Evolutionary conservation across 2,329 filamentous ascomycete species (phyloP).

Genomic region (Coniella lustricola): DNA sequence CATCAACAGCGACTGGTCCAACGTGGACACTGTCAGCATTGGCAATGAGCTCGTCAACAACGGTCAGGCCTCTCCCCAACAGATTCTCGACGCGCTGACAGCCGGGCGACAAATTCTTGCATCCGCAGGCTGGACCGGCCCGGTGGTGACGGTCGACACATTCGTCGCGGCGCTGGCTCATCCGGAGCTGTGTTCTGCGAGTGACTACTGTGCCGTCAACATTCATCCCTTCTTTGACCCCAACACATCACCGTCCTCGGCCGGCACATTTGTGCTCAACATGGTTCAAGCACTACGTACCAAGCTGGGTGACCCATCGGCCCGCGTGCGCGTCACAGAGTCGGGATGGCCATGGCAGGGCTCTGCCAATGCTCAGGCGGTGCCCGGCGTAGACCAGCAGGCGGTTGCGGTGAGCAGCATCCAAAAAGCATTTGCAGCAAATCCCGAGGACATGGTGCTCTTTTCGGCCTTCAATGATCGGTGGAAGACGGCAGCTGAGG

Average conservation of each 20-base stretch:
- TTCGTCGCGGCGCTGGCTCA: slow-evolving; percentile 61
- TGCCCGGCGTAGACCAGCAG: slow-evolving; percentile 64
- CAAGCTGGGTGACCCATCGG: slow-evolving; percentile 35
- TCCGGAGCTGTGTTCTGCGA: slow-evolving; percentile 61
- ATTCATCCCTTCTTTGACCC: slow-evolving; percentile 78
- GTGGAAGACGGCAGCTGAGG: slow-evolving; percentile 63
- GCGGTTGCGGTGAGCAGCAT: slow-evolving; percentile 58
- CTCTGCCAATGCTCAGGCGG: slow-evolving; percentile 55
- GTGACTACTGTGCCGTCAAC: slow-evolving; percentile 77
- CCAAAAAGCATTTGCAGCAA: slow-evolving; percentile 47
- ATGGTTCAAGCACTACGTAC: slow-evolving; percentile 41
- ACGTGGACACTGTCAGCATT: slow-evolving; percentile 64
- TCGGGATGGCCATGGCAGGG: slow-evolving; percentile 77
- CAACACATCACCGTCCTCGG: slow-evolving; percentile 48
- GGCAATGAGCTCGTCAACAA: slow-evolving; percentile 77
- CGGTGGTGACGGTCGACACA: slow-evolving; percentile 75
- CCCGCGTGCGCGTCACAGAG: slow-evolving; percentile 70
- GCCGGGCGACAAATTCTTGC: slow-evolving; percentile 52
- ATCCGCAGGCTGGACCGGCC: slow-evolving; percentile 59
- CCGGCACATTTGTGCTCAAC: slow-evolving; percentile 59
- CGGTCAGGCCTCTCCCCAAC: slow-evolving; percentile 42
- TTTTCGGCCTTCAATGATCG: slow-evolving; percentile 74
- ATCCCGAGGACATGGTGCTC: slow-evolving; percentile 51
- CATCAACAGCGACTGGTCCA: slow-evolving; percentile 57
- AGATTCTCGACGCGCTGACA: slow-evolving; percentile 52